These are phyloP conservation scores for Tylopilus intermedius DNA, from an alignment of 768 basidiomycete species.

Conservation along the genomic window DNA sequence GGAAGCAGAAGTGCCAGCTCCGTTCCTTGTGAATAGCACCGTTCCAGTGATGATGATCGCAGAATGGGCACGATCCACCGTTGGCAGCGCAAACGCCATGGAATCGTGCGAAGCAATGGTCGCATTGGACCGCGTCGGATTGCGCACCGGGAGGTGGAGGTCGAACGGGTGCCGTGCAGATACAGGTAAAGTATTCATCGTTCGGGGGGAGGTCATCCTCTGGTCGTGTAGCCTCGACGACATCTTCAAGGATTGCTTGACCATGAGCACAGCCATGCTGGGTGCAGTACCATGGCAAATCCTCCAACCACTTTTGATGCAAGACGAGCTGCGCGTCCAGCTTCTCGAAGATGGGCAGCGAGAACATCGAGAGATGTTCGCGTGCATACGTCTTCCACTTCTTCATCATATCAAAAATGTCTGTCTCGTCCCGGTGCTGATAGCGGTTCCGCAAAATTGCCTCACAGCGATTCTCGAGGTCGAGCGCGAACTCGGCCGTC, in stretches of 20 bases:
- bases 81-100: slow-evolving; percentile 81
- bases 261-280: slow-evolving; percentile 64
- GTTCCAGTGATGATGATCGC: slow-evolving; percentile 89
- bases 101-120: slow-evolving; percentile 83
- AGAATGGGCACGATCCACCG: slow-evolving; percentile 90
- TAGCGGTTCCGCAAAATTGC: slow-evolving; percentile 64
- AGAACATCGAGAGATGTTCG: slow-evolving; percentile 68
- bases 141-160: slow-evolving; percentile 70
- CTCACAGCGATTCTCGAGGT: slow-evolving; percentile 73
- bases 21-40: slow-evolving; percentile 78
- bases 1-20: slow-evolving; percentile 77
- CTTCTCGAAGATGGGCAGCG: slow-evolving; percentile 66
- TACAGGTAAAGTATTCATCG: slow-evolving; percentile 83
- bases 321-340: slow-evolving; percentile 60
- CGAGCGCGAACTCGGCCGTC: slow-evolving; percentile 70
- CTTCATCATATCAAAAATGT: slow-evolving; percentile 67
- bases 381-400: slow-evolving; percentile 72
- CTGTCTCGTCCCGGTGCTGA: slow-evolving; percentile 48
- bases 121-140: slow-evolving; percentile 86
- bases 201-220: slow-evolving; percentile 76
- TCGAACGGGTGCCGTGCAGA: slow-evolving; percentile 70
- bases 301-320: slow-evolving; percentile 69
- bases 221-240: slow-evolving; percentile 65
- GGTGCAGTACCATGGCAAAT: slow-evolving; percentile 74
- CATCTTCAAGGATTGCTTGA: slow-evolving; percentile 64